Conservation (phyloP, 371 early-diverging fungal species). For the Actinomucor elegans region DNA sequence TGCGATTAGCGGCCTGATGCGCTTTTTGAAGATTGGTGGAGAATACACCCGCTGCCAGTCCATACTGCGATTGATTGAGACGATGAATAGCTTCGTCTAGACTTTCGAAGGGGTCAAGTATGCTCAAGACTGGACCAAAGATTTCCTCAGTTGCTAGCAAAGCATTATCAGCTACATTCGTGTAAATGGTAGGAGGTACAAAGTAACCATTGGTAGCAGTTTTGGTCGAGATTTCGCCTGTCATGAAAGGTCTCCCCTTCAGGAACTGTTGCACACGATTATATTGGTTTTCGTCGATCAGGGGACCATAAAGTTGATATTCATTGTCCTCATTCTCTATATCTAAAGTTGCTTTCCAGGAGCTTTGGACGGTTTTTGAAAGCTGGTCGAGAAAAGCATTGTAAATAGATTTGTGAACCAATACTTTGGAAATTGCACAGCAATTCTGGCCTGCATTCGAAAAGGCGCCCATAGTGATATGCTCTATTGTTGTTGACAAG, state of each 20-base stretch:
- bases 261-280: constrained; percentile 49
- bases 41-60: constrained; percentile 80
- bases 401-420: constrained; percentile 71
- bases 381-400: constrained; percentile 62
- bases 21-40: constrained; percentile 64
- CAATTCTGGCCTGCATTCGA: constrained; percentile 88
- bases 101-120: constrained; percentile 67
- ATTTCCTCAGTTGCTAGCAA: constrained; percentile 80
- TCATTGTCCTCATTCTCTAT: neutral
- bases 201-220: constrained; percentile 56
- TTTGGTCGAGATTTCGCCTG: constrained; percentile 6
- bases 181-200: constrained; percentile 69
- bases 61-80: constrained; percentile 77
- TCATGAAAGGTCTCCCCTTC: neutral
- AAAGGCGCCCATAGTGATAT: constrained; percentile 68
- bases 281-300: constrained; percentile 76
- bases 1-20: constrained; percentile 54
- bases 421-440: constrained; percentile 81
- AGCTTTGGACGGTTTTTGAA: constrained; percentile 32
- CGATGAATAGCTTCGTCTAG: constrained; percentile 67
- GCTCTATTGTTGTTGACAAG: constrained; percentile 63
- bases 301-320: constrained; percentile 57
- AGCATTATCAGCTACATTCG: constrained; percentile 51
- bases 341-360: constrained; percentile 16
- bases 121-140: constrained; percentile 81